Evolutionary conservation across 805 yeast species (phyloP).

Genomic region (Metschnikowia similis): DNA sequence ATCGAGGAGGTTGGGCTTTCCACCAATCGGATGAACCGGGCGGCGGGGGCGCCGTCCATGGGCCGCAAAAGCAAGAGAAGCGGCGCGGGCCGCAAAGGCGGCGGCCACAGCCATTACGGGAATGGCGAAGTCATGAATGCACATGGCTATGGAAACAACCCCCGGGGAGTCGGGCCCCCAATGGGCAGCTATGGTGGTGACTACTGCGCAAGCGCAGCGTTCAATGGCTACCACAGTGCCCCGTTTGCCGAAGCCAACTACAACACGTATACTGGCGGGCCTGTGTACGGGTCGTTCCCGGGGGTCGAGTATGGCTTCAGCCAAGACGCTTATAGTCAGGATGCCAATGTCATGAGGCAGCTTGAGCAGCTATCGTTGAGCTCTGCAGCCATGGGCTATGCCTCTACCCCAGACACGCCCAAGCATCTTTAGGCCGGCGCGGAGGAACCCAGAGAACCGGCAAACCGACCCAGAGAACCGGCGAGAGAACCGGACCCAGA

Average conservation of each 20-base stretch:
- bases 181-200: neutral
- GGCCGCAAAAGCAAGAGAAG: conserved; percentile 22
- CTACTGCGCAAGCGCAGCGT: neutral
- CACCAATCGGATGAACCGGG: conserved; percentile 28
- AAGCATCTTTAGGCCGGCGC: neutral
- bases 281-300: neutral
- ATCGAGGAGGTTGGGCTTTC: conserved; percentile 87
- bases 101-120: neutral
- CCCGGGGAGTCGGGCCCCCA: neutral
- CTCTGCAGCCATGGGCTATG: conserved; percentile 45
- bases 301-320: neutral
- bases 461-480: neutral
- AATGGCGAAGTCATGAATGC: conserved; percentile 3
- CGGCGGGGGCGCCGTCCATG: conserved; percentile 22
- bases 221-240: neutral
- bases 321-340: conserved; percentile 5
- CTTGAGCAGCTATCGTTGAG: conserved; percentile 44
- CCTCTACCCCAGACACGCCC: conserved; percentile 42
- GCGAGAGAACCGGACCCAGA: neutral
- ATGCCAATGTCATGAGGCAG: conserved; percentile 38
- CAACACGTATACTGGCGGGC: neutral
- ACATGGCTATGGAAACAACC: conserved; percentile 1
- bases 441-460: too few relatives aligned
- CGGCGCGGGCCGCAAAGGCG: neutral
- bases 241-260: neutral